Base-by-base conservation (phyloP, 2,329 filamentous ascomycete species). In the Aurifilum marmelostoma region DNA sequence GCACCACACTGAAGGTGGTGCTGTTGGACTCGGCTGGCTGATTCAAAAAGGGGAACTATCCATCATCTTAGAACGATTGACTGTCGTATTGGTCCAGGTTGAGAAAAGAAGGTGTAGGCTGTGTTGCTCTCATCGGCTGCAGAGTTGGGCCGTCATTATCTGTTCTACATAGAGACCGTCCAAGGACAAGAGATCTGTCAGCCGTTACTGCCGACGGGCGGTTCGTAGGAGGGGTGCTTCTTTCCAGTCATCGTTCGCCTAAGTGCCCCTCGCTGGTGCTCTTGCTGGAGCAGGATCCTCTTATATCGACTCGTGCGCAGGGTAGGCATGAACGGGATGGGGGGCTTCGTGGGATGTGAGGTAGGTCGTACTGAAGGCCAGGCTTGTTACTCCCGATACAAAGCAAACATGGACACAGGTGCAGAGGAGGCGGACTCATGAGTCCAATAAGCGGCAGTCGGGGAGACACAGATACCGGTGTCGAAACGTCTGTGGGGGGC, bases 361-460 rank as follows among this genome's bases (percentile, higher is more conserved):
- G 37, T 9, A 47, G 16, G 39, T 21, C 43, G 21, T 50, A 47
- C 24, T 32, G 9, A 1, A 29, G 11, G 27, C 41, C 12, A 24
- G 24, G n/a, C 27, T 50, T 50, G 61, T 63, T 18, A 50, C 41
- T 63, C 61, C 61, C 41, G 41, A 32, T 18, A 41, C 14, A 8
- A n/a, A 50, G 41, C 61, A 63, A 63, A 63, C 61, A 63, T 29
- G 21, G 21, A n/a, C 29, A 59, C 32, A 59, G 56, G 37, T 4
- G 34, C 4, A 34, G n/a, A 34, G 34, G 34, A 29, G 54, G 5
- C 12, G 14, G 32, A 24, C 27, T 32, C 9, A 27, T 8, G 11
- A 63, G 21, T 4, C 27, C 41, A 34, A 21, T 50, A 8, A 47
- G n/a, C n/a, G 2, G 24, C 18, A 41, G 21, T 24, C 8, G 34